These are phyloP conservation scores for Lichtheimia ornata DNA, from an alignment of 371 early-diverging fungal genomes.

Conservation along the genomic window DNA sequence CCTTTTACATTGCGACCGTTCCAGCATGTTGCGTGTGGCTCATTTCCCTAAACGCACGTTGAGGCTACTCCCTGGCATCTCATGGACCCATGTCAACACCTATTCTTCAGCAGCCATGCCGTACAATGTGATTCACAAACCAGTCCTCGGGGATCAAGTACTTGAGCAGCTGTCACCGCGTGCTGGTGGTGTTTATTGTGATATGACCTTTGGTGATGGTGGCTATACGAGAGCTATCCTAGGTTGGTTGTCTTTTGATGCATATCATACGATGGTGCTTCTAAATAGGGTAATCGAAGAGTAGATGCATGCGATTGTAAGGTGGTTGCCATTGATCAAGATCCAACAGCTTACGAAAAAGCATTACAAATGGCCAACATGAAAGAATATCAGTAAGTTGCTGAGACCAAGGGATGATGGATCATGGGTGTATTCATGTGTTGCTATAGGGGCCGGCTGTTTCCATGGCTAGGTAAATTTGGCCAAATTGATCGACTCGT, in stretches of 20 bases:
- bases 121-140: constrained; percentile 30
- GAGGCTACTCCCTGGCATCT: too few species aligned
- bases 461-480: constrained; percentile 58
- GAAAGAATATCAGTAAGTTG: constrained; percentile 39
- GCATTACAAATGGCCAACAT: constrained; percentile 51
- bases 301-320: constrained; percentile 57
- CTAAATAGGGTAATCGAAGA: neutral
- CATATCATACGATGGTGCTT: neutral
- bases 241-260: constrained; percentile 22
- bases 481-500: constrained; percentile 45
- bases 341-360: constrained; percentile 64
- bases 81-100: neutral
- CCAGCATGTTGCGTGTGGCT: too few species aligned
- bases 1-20: too few species aligned
- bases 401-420: constrained; percentile 2
- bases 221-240: constrained; percentile 69
- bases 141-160: constrained; percentile 41
- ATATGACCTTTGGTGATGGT: constrained; percentile 78
- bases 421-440: too few species aligned
- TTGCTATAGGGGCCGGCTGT: constrained; percentile 33
- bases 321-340: constrained; percentile 76
- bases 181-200: constrained; percentile 47
- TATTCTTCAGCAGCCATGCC: constrained; percentile 2
- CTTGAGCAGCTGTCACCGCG: constrained; percentile 32
- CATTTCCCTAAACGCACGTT: too few species aligned